Evolutionary conservation across 768 basidiomycete genomes (phyloP).

Genomic region (Dendrothele bispora): DNA sequence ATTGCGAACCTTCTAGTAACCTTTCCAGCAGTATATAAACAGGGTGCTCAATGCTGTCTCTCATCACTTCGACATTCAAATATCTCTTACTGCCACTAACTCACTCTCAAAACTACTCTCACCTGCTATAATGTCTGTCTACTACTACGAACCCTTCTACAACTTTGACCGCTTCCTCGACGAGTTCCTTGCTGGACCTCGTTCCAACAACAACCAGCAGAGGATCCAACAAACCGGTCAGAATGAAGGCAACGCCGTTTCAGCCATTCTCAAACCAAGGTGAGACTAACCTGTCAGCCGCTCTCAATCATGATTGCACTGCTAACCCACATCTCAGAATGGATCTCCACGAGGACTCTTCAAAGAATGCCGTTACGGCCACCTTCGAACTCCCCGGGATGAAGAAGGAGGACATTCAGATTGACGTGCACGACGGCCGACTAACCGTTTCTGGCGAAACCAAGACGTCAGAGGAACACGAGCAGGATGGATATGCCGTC

Average conservation of each 20-base stretch:
- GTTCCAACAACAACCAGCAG: neutral
- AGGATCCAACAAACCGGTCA: no score
- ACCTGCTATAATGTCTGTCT: conserved; percentile 24
- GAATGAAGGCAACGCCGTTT: no score
- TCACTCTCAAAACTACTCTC: no score
- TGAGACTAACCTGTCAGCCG: conserved; percentile 16
- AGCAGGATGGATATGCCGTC: conserved; percentile 39
- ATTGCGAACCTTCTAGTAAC: no score
- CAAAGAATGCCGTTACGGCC: conserved; percentile 50
- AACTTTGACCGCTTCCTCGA: conserved; percentile 47
- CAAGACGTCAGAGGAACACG: conserved; percentile 27
- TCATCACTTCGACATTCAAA: no score
- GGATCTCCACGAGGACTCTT: conserved; percentile 52
- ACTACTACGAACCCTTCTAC: conserved; percentile 43
- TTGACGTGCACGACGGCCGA: conserved; percentile 50
- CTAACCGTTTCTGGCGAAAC: conserved; percentile 54
- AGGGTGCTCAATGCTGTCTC: no score
- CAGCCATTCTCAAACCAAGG: conserved; percentile 35
- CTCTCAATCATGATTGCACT: no score
- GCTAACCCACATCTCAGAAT: conserved; percentile 41
- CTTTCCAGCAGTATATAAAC: no score
- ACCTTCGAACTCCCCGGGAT: conserved; percentile 60
- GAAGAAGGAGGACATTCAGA: conserved; percentile 46
- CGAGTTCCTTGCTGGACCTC: conserved; percentile 25
- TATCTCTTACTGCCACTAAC: no score